A percentile compares a stretch with the other conserved stretches of the same genome.
phyloP scores from a whole-genome alignment of 805 yeast species.

The Scheffersomyces coipomensis region DNA sequence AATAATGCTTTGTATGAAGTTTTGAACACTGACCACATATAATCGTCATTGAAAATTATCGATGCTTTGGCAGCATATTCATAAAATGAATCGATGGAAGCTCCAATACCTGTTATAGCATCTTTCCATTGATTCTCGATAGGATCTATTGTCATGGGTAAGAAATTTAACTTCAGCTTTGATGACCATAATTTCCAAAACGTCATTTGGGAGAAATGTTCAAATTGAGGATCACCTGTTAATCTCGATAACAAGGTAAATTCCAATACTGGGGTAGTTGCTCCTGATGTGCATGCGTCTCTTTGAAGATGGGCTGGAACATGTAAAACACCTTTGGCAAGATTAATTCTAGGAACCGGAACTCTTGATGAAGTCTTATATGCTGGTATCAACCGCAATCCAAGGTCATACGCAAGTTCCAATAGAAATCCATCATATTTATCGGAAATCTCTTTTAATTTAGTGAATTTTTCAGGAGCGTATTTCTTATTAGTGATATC shows the following conservation, averaged over 20 bases:
- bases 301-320: slow-evolving; percentile 45
- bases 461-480: slow-evolving; percentile 29
- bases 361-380: slow-evolving; percentile 62
- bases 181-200: slow-evolving; percentile 71
- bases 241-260: slow-evolving; percentile 71
- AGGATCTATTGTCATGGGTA: slow-evolving; percentile 80
- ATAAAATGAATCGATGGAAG: slow-evolving; percentile 86
- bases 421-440: slow-evolving; percentile 73
- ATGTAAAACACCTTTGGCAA: slow-evolving; percentile 48
- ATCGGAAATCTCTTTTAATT: slow-evolving; percentile 16
- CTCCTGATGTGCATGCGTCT: slow-evolving; percentile 88
- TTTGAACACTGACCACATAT: slow-evolving; percentile 54
- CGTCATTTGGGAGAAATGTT: slow-evolving; percentile 56
- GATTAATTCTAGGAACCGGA: slow-evolving; percentile 79
- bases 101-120: slow-evolving; percentile 77
- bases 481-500: slow-evolving; percentile 17
- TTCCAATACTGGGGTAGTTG: slow-evolving; percentile 79
- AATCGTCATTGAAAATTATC: slow-evolving; percentile 63
- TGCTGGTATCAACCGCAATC: slow-evolving; percentile 66
- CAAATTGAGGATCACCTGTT: slow-evolving; percentile 74
- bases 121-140: slow-evolving; percentile 54
- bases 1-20: slow-evolving; percentile 56
- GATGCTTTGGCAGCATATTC: slow-evolving; percentile 83
- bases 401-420: slow-evolving; percentile 71
- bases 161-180: slow-evolving; percentile 56